Base-by-base conservation (phyloP, 306 rosid species). In the Vigna radiata region DNA sequence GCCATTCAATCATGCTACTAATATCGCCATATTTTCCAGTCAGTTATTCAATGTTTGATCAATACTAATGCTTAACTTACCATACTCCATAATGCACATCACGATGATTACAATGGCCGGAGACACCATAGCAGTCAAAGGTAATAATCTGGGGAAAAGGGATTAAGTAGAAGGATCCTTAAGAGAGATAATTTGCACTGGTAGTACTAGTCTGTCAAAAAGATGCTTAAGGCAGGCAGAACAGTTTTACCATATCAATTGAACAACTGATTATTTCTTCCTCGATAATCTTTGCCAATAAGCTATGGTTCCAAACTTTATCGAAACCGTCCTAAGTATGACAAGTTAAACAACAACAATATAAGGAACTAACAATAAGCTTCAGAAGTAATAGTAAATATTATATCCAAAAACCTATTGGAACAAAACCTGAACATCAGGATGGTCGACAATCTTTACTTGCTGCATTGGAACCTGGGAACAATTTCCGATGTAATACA, bases 71-170 rank as follows among this genome's bases (percentile, higher is more conserved):
- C 41, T 69, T 33, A 86, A 70, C 91, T 84, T 83, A 89, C 98
- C 90, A 18, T 37, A 89, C 90, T 62, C 96, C 96, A 75, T 75
- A 73, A 78, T 92, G 90, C 81, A 92, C 93, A 39, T 90, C 98
- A 69, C 87, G 31, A 64, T 95, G 98, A 84, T 95, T 92, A 81
- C 97, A 89, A 84, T 95, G 98, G 72, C 98, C 97, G 0, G 98
- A 95, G 72, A 95, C 90, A 77, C 97, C 98, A 56, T 92, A 68
- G 31, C 76, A 79, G 81, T 90, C 97, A 43, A 95, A 95, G 61
- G 97, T 89, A 88, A 95, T 85, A 66, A 95, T 87, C 97, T 95
- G 90, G 60, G 25, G 23, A 65, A 36, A 56, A 67, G 70, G 55
- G 25, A 56, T 21, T 73, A 73, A 9, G 73, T 46, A 82, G 74